These are phyloP conservation scores for Coemansia interrupta DNA, from an alignment of 192 early-diverging fungal genomes.

Conservation along the genomic window DNA sequence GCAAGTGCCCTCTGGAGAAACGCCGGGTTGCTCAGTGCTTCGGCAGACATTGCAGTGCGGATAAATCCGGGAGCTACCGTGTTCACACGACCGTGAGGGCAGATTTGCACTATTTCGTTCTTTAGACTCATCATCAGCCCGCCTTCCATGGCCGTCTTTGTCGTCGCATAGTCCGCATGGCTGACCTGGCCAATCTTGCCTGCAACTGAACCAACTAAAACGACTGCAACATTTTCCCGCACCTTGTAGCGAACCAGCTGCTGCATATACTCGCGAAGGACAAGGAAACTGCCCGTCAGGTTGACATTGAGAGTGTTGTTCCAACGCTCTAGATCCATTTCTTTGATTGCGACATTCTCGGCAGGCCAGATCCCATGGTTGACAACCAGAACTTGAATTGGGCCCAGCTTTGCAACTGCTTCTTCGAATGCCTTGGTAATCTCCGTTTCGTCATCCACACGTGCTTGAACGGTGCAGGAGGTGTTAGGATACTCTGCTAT, in stretches of 20 bases:
- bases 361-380: constrained; percentile 59
- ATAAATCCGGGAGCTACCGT: constrained; percentile 50
- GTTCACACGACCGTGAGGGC: constrained; percentile 57
- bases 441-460: constrained; percentile 40
- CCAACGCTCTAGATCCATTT: constrained; percentile 56
- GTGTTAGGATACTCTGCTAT: constrained; percentile 18
- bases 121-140: constrained; percentile 52
- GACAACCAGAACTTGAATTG: constrained; percentile 53
- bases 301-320: constrained; percentile 53
- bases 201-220: constrained; percentile 49
- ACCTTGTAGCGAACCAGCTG: constrained; percentile 22
- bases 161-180: constrained; percentile 53
- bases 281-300: constrained; percentile 58
- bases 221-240: constrained; percentile 32
- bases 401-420: constrained; percentile 30
- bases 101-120: constrained; percentile 58
- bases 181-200: constrained; percentile 59
- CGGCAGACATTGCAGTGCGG: constrained; percentile 59
- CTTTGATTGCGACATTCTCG: constrained; percentile 48
- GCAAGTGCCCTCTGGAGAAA: constrained; percentile 57
- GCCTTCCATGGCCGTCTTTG: constrained; percentile 56
- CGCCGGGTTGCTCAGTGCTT: constrained; percentile 43
- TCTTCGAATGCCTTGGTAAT: constrained; percentile 20
- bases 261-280: constrained; percentile 28
- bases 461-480: constrained; percentile 25